These are phyloP conservation scores for Sugiyamaella marilandica DNA, from an alignment of 805 yeast genomes.

Conservation along the genomic window DNA sequence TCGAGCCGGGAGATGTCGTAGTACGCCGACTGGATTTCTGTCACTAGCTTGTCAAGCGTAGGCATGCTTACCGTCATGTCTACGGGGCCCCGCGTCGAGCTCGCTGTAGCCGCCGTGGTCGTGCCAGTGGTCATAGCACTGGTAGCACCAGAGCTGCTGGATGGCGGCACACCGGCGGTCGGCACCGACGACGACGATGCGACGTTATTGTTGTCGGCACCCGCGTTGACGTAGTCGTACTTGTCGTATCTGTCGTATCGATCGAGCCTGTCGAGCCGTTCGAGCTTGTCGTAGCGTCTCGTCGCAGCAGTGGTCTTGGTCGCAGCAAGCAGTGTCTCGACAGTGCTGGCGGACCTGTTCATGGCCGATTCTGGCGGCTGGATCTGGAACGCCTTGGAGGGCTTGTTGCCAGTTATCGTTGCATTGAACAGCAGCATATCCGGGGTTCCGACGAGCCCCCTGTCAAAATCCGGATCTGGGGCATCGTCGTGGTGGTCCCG, in stretches of 20 bases:
- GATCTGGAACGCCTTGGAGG: neutral
- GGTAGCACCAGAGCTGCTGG: neutral
- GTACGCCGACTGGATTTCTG: constrained; percentile 20
- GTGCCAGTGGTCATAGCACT: neutral
- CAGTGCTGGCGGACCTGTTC: neutral
- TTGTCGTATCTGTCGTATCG: neutral
- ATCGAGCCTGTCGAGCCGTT: too few species aligned
- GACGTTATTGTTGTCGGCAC: neutral
- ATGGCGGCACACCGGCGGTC: neutral
- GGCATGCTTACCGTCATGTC: constrained; percentile 12
- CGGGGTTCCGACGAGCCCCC: constrained; percentile 7
- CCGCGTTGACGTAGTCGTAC: neutral
- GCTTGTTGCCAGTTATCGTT: neutral
- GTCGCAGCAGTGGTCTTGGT: neutral
- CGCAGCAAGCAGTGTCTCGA: neutral
- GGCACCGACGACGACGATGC: neutral
- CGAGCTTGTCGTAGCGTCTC: neutral
- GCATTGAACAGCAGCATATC: constrained; percentile 10
- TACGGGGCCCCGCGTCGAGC: neutral
- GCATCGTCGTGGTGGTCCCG: neutral
- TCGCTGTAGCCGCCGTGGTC: neutral
- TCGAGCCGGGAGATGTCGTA: constrained; percentile 22
- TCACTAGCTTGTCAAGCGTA: constrained; percentile 13
- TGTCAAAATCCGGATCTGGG: constrained; percentile 16
- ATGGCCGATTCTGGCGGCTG: neutral